Conservation (phyloP, 2,329 filamentous ascomycete species). For the Parastagonospora avenae region DNA sequence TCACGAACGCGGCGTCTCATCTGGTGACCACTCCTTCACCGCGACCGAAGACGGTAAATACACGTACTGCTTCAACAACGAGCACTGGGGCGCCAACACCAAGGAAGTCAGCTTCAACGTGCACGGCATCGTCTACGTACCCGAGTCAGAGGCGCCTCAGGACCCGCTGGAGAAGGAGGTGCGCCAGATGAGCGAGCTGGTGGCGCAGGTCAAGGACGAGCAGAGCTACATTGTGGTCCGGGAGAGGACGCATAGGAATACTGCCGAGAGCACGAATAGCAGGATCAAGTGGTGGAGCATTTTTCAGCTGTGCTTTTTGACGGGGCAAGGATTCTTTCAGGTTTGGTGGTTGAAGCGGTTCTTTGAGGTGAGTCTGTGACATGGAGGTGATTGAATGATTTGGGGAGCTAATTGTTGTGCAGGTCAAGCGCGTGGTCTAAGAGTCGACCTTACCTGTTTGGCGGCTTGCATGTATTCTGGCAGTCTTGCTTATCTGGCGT, state of each 20-base stretch:
- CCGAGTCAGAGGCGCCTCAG: constrained; percentile 79
- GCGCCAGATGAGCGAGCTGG: constrained; percentile 78
- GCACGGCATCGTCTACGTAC: constrained; percentile 96
- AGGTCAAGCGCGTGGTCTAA: constrained; percentile 44
- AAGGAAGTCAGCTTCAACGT: constrained; percentile 99
- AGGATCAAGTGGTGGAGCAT: constrained; percentile 99
- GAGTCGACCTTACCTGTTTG: no score
- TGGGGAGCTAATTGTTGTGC: constrained; percentile 8
- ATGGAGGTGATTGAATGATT: not conserved
- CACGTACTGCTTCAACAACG: constrained; percentile 98
- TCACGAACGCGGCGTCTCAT: constrained; percentile 80
- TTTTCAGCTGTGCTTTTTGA: constrained; percentile 87
- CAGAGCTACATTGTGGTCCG: constrained; percentile 95
- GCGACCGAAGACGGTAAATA: constrained; percentile 86
- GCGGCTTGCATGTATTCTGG: not conserved
- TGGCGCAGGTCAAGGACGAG: constrained; percentile 95
- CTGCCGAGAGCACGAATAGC: constrained; percentile 95
- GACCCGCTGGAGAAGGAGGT: constrained; percentile 95
- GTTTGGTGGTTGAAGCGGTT: constrained; percentile 99
- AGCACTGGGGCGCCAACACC: constrained; percentile 93
- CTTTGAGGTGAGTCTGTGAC: constrained; percentile 71
- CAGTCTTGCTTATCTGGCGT: constrained; percentile 21
- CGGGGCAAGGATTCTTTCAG: constrained; percentile 94
- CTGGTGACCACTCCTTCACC: constrained; percentile 91
- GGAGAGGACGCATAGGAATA: constrained; percentile 96